phyloP scores from a whole-genome alignment of 1,284 basidiomycete species.

The Ustilago shanxiensis region DNA sequence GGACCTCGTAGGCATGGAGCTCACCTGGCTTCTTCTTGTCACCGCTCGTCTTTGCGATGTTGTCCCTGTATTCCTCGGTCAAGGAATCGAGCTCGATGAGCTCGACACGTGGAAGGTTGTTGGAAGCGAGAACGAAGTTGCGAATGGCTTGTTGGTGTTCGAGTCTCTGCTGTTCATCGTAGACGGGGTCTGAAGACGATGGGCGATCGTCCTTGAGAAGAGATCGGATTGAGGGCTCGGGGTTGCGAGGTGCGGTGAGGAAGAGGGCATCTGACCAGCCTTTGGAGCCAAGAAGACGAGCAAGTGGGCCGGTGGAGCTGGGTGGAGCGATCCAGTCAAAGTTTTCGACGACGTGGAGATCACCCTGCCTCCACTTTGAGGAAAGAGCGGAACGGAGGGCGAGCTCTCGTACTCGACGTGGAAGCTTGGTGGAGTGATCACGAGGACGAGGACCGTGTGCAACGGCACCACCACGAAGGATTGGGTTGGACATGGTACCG shows the following conservation, averaged over 20 bases:
- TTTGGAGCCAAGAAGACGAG: slow-evolving; percentile 57
- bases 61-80: slow-evolving; percentile 50
- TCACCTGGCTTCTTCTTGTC: slow-evolving; percentile 69
- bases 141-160: slow-evolving; percentile 53
- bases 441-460: slow-evolving; percentile 90
- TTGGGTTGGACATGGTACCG: slow-evolving; percentile 88
- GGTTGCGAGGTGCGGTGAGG: slow-evolving; percentile 65
- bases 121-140: slow-evolving; percentile 60
- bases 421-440: slow-evolving; percentile 89
- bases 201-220: slow-evolving; percentile 46
- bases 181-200: slow-evolving; percentile 60
- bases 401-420: slow-evolving; percentile 89
- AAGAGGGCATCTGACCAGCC: slow-evolving; percentile 65
- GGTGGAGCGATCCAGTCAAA: slow-evolving; percentile 71
- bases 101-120: slow-evolving; percentile 62
- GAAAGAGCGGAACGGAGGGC: slow-evolving; percentile 91
- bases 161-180: slow-evolving; percentile 54
- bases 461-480: slow-evolving; percentile 90
- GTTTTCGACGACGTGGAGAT: slow-evolving; percentile 79
- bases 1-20: slow-evolving; percentile 68
- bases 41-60: slow-evolving; percentile 48
- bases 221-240: slow-evolving; percentile 38
- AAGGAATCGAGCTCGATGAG: slow-evolving; percentile 64
- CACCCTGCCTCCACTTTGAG: slow-evolving; percentile 80
- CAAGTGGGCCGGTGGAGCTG: slow-evolving; percentile 56